Base-by-base conservation (phyloP, 306 rosid species). In the Hippophae tibetana region DNA sequence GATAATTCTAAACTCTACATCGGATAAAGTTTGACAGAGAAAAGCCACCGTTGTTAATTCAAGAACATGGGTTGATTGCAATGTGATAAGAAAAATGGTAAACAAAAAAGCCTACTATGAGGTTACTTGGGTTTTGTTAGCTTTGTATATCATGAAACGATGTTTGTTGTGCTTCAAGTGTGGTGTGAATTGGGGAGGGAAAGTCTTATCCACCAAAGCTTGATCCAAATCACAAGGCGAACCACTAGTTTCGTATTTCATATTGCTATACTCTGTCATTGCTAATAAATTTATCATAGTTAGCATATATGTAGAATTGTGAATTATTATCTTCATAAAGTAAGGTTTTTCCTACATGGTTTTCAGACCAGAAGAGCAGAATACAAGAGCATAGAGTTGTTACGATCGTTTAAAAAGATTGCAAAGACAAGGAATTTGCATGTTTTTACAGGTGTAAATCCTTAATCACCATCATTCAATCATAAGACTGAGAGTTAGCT, bases 351-450 rank as follows among this genome's bases (percentile, higher is more conserved):
- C 45, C 9, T 52, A 61, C 5, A 43, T 63, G 50, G 48, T 60
- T 67, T 63, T 67, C 80, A 92, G 99, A 92, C 99, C 18, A 78
- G 96, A 66, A 79, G 83, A 70, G 69, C 78, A 12, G 99, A 92
- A 68, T 92, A 70, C 68, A 87, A 78, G 64, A 88, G 82, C 81
- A 74, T 78, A 2, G 96, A 96, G 48, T 56, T 92, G 12, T 50
- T 66, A 13, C 92, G 93, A 71, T 76, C 96, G 57, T 69, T 74
- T 38, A 68, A 57, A 43, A 85, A 87, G 72, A 88, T 88, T 59
- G 79, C 83, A 59, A 78, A 69, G 69, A 87, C 87, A 0, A 85
- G 98, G 98, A 63, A 48, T 72, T 18, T 54, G 48, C 69, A 64
- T 95, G 98, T 56, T 92, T 92, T 75, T 87, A 87, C 83, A 79